Conservation (phyloP, 2,329 filamentous ascomycete genomes). For the Biscogniauxia sp. region DNA sequence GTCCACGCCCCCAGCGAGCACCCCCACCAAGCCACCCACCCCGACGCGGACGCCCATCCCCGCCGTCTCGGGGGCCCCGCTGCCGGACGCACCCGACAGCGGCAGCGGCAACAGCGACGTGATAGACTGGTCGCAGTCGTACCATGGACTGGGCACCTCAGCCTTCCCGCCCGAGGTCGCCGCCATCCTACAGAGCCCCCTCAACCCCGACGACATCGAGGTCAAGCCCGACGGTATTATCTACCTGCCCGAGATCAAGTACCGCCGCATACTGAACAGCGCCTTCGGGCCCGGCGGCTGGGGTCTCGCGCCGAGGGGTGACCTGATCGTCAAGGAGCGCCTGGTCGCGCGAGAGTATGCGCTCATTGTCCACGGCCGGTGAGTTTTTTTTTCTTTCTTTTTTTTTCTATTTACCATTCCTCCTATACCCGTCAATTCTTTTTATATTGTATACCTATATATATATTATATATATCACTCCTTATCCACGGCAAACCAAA, state of each 20-base stretch:
- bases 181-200: slow-evolving; percentile 63
- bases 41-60: slow-evolving; percentile 23
- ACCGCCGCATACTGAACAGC: slow-evolving; percentile 81
- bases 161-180: slow-evolving; percentile 71
- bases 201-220: slow-evolving; percentile 77
- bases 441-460: not conserved
- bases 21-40: slow-evolving; percentile 6
- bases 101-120: slow-evolving; percentile 14
- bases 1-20: slow-evolving; percentile 5
- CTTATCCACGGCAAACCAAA: not conserved
- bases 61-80: slow-evolving; percentile 27
- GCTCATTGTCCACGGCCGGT: slow-evolving; percentile 84
- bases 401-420: not conserved
- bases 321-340: slow-evolving; percentile 80
- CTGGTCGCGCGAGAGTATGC: slow-evolving; percentile 89
- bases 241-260: slow-evolving; percentile 98
- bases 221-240: slow-evolving; percentile 97
- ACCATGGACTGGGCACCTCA: slow-evolving; percentile 69
- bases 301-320: slow-evolving; percentile 86
- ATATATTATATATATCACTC: not conserved
- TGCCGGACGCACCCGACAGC: slow-evolving; percentile 25
- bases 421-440: not conserved
- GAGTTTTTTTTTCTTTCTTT: slow-evolving; percentile 33
- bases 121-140: slow-evolving; percentile 80
- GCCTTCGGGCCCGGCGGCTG: slow-evolving; percentile 95